Evolutionary conservation across 345 rosid genomes (phyloP), one percentile per base, ranked within the genome.

Genomic region (Gossypium australe): DNA sequence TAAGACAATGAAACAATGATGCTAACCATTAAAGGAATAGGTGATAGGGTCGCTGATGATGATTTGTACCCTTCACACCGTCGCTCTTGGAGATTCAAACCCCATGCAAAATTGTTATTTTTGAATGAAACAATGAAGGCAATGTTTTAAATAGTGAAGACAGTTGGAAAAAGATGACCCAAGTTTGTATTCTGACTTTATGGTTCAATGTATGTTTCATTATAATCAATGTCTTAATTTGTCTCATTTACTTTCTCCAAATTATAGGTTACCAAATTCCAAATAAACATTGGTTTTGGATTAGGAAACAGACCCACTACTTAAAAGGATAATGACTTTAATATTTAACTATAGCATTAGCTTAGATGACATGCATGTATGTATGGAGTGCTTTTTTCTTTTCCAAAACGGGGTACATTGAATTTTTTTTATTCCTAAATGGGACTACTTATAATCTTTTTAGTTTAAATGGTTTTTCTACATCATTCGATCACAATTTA

Each of bases 131-230:
- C 57, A 52, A 16, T 14, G 8, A 16, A 18, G 25, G 25, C 2
- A 55, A 55, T 7, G 22, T 1, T 17, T 55, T 17, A n/a, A 55
- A 17, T n/a, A 58, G 25, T 7, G 62, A 11, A 8, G 34, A 34
- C 25, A 27, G 59, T 9, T 8, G 60, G 59, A 69, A 69, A 51
- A 48, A 68, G 43, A 13, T 34, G 2, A 64, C 14, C 18, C 59
- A 55, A 62, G 9, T 2, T 24, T 5, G 41, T 25, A 7, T 70
- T 29, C 11, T 17, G 17, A 52, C 24, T 49, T 27, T 24, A 25
- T 49, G 73, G 29, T 69, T 69, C 73, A 52, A 27, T 69, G 60
- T 69, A 51, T 29, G 45, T 17, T 52, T 27, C 60, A 51, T 51
- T 8, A 69, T 20, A 25, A 47, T 11, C 34, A 58, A 22, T 18